These are phyloP conservation scores for Nematocida displodere DNA, from an alignment of 371 early-diverging fungal species.

Conservation along the genomic window DNA sequence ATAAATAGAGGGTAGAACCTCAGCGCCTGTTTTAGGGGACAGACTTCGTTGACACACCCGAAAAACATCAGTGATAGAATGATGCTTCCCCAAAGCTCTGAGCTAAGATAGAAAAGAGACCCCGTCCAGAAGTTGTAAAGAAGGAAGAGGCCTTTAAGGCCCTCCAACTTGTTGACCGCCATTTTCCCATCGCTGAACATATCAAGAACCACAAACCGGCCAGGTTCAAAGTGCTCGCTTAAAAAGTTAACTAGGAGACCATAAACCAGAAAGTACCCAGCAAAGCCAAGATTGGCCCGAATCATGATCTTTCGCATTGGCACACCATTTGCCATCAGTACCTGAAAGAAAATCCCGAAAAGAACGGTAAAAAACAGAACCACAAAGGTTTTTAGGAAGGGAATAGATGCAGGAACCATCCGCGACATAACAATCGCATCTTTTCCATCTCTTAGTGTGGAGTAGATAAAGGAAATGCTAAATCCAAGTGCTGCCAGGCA, in stretches of 20 bases:
- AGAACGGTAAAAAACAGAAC: slow-evolving; percentile 58
- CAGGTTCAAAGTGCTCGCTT: slow-evolving; percentile 54
- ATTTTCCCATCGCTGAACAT: slow-evolving; percentile 57
- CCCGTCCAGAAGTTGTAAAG: slow-evolving; percentile 60
- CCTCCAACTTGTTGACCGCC: slow-evolving; percentile 40
- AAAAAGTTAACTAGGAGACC: slow-evolving; percentile 50
- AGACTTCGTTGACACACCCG: slow-evolving; percentile 61
- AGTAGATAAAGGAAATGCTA: slow-evolving; percentile 63
- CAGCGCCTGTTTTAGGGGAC: slow-evolving; percentile 60
- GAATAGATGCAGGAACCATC: slow-evolving; percentile 62
- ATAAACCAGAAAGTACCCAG: slow-evolving; percentile 57
- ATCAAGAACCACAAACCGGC: slow-evolving; percentile 51
- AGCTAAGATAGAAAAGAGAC: slow-evolving; percentile 59
- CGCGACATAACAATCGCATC: slow-evolving; percentile 63
- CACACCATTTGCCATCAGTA: slow-evolving; percentile 57
- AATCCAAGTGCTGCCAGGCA: slow-evolving; percentile 61
- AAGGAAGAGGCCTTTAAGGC: slow-evolving; percentile 53
- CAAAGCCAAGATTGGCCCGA: slow-evolving; percentile 50
- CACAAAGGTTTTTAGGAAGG: slow-evolving; percentile 54
- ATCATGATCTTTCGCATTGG: slow-evolving; percentile 53
- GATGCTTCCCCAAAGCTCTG: slow-evolving; percentile 65
- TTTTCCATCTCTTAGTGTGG: slow-evolving; percentile 65
- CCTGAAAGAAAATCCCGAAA: slow-evolving; percentile 52
- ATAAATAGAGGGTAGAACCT: slow-evolving; percentile 63
- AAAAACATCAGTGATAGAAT: slow-evolving; percentile 64